Percentiles rank a stretch among this genome's conserved stretches.
Conservation (phyloP, 2,329 filamentous ascomycete genomes). For the Aspergillus ustus region DNA sequence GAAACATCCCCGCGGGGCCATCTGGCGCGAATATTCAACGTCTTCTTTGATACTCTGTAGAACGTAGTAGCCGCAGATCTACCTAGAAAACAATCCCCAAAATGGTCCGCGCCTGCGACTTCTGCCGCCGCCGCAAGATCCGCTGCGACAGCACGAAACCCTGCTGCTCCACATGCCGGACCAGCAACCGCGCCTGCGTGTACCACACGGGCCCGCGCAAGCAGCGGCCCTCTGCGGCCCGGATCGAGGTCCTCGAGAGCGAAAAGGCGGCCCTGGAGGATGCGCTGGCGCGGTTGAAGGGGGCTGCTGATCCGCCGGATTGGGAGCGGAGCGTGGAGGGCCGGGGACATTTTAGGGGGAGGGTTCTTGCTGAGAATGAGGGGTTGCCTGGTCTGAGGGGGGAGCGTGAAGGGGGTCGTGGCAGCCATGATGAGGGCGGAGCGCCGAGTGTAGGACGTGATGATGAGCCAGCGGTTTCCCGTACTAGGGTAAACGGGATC, state of each 20-base stretch:
- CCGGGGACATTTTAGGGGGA: too few relatives aligned
- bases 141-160: slow-evolving; percentile 13
- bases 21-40: too few relatives aligned
- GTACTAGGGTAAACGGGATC: neutral
- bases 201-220: neutral
- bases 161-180: slow-evolving; percentile 4
- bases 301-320: neutral
- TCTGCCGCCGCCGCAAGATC: slow-evolving; percentile 16
- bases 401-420: neutral
- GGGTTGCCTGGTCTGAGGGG: neutral
- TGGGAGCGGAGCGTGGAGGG: neutral
- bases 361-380: too few relatives aligned
- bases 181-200: neutral
- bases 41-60: too few relatives aligned
- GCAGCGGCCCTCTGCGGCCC: neutral
- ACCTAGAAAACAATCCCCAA: slow-evolving; percentile 19
- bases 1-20: too few relatives aligned
- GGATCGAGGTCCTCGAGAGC: neutral
- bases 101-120: slow-evolving; percentile 9
- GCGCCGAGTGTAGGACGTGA: neutral
- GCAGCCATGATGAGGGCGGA: neutral
- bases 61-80: too few relatives aligned
- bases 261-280: neutral
- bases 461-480: neutral
- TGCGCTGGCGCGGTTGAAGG: neutral